Percentiles rank a stretch among this genome's conserved stretches.
Conservation (phyloP, 1,284 basidiomycete species). For the Cystobasidiaceae sp. region DNA sequence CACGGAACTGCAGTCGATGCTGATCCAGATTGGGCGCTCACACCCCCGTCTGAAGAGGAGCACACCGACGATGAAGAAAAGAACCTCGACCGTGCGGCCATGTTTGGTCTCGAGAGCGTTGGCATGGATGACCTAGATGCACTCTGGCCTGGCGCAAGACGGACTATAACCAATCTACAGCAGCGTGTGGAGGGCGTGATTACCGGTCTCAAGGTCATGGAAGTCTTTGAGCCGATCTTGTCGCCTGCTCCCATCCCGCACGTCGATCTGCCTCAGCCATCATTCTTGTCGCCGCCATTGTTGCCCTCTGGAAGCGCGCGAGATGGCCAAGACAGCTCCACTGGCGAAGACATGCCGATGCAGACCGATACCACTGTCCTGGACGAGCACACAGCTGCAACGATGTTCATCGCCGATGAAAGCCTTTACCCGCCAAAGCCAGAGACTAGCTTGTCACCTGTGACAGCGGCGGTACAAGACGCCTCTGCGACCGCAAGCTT, state of each 20-base stretch:
- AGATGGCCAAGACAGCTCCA: not conserved
- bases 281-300: not conserved
- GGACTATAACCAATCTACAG: no score
- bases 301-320: not conserved
- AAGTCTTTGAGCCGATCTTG: conserved; percentile 21
- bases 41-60: conserved; percentile 26
- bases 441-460: conserved; percentile 4
- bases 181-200: not conserved
- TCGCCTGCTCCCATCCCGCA: conserved; percentile 19
- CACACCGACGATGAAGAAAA: conserved; percentile 28
- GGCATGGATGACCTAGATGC: conserved; percentile 30
- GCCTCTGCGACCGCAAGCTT: not conserved
- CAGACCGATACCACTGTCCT: conserved; percentile 3
- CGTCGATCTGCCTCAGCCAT: not conserved
- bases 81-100: conserved; percentile 21
- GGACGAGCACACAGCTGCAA: conserved; percentile 17
- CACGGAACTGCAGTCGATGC: not conserved
- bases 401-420: conserved; percentile 22
- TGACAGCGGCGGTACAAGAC: not conserved
- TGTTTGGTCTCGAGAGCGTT: conserved; percentile 25
- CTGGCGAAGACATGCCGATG: not conserved
- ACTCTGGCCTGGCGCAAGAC: conserved; percentile 22
- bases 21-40: conserved; percentile 25
- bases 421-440: conserved; percentile 5
- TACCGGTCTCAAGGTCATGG: not conserved